Percentiles rank a stretch among this genome's conserved stretches.
Evolutionary conservation across 805 yeast genomes (phyloP).

Genomic region (Priceomyces carsonii): DNA sequence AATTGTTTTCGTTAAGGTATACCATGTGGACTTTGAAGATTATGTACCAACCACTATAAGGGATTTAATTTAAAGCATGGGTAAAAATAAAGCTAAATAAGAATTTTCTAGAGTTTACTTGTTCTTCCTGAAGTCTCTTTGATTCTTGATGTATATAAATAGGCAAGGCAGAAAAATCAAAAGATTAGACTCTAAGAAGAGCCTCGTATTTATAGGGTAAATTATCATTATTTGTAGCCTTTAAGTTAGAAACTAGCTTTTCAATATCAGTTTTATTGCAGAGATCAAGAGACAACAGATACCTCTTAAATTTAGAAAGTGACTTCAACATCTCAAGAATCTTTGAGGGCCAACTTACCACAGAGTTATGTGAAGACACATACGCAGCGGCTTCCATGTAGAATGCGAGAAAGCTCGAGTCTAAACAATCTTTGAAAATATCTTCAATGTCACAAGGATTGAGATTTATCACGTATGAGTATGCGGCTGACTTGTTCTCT

Average conservation of each 20-base stretch:
- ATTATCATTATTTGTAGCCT: slow-evolving; percentile 1
- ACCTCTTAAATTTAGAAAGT: slow-evolving; percentile 37
- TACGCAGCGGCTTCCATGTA: slow-evolving; percentile 43
- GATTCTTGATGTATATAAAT: no score
- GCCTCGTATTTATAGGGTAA: slow-evolving; percentile 2
- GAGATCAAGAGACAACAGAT: slow-evolving; percentile 34
- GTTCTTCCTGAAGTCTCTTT: no score
- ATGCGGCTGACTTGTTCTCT: slow-evolving; percentile 28
- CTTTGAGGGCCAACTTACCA: slow-evolving; percentile 14
- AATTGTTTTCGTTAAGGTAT: slow-evolving; percentile 28
- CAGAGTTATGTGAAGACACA: slow-evolving; percentile 11
- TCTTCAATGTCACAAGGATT: slow-evolving; percentile 20
- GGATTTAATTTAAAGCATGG: slow-evolving; percentile 40
- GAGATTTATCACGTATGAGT: slow-evolving; percentile 35
- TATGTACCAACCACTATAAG: slow-evolving; percentile 39
- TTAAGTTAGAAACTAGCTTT: slow-evolving; percentile 2
- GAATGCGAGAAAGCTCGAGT: slow-evolving; percentile 48
- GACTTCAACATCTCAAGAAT: slow-evolving; percentile 21
- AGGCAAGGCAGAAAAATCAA: no score
- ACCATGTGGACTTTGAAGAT: slow-evolving; percentile 39
- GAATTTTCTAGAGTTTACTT: no score
- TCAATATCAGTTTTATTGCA: slow-evolving; percentile 20
- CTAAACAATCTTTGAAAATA: slow-evolving; percentile 48
- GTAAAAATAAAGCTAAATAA: no score
- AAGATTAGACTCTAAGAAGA: slow-evolving; percentile 1